A percentile compares a stretch with the other conserved stretches of the same genome.
Evolutionary conservation across 2,329 filamentous ascomycete genomes (phyloP).

Genomic region (Colletotrichum camelliae): DNA sequence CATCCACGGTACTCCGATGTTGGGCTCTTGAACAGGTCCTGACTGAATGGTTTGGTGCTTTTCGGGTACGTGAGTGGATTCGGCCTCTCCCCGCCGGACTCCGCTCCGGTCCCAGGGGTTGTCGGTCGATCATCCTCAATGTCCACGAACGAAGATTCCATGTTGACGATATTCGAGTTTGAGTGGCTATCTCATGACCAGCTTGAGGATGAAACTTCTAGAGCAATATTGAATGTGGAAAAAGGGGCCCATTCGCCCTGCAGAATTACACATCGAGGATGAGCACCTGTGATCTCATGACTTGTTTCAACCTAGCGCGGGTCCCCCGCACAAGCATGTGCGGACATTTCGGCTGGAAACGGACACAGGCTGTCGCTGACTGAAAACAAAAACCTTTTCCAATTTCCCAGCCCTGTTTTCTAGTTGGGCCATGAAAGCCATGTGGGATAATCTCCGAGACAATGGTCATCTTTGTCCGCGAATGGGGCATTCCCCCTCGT

Average conservation of each 20-base stretch:
- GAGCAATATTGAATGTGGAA: not conserved
- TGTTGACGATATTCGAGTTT: not conserved
- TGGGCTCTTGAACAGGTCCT: slow-evolving; percentile 31
- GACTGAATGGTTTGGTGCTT: slow-evolving; percentile 25
- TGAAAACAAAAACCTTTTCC: not conserved
- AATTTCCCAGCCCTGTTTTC: not conserved
- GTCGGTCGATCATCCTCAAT: not conserved
- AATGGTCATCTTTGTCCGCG: not conserved
- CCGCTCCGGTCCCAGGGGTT: not conserved
- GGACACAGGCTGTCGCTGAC: not conserved
- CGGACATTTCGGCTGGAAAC: slow-evolving; percentile 10
- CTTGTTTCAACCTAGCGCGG: slow-evolving; percentile 17
- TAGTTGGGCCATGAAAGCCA: not conserved
- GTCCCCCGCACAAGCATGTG: slow-evolving; percentile 1
- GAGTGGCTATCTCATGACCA: accelerated
- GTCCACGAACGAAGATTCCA: slow-evolving; percentile 4
- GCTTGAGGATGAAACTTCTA: not conserved
- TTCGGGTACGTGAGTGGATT: slow-evolving; percentile 35
- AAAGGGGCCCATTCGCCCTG: not conserved
- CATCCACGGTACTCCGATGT: slow-evolving; percentile 35
- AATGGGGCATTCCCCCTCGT: not conserved
- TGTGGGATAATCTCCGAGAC: not conserved
- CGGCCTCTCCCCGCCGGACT: not conserved
- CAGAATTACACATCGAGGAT: not conserved
- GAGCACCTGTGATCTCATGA: slow-evolving; percentile 13